Evolutionary conservation across 257 asterid genomes (phyloP), one percentile per base, ranked within the genome.

Genomic region (Capsicum rhomboideum): DNA sequence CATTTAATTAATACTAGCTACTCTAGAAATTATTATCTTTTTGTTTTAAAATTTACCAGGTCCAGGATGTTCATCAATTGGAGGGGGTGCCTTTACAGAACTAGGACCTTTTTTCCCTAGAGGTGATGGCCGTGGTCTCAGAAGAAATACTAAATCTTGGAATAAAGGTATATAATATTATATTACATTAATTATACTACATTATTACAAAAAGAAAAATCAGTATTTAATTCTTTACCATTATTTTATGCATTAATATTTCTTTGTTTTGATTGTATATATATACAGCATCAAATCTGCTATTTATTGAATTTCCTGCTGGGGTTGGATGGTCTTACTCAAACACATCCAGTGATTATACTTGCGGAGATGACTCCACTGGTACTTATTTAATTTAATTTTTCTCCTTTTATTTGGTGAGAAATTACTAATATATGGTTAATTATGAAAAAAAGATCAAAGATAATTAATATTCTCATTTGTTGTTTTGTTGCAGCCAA

Each of bases 241-340:
- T n/a, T n/a, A n/a, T n/a, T n/a, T n/a, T n/a, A n/a, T n/a, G 20
- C 11, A 68, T 37, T 10, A 46, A 21, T 42, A 40, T 68, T 6
- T 21, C 10, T 82, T 28, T 58, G 20, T 55, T 31, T 79, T 63
- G 21, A 31, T 46, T 44, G 9, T n/a, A 11, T 81, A 0, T 34
- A 34, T 16, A 49, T 81, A 44, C 82, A 86, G 91, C 69, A 72
- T 88, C 91, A 67, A 84, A 88, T 86, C 86, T 88, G 42, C 88
- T 88, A 52, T 88, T 88, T 80, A 50, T 88, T 21, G 91, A 88
- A 86, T 80, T 88, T 46, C 91, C 91, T 2, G 91, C 86, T 54
- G 91, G 91, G 18, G 90, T 88, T 82, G 90, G 90, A 21, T 88
- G 88, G 88, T 88, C 90, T 56, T 88, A 88, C 61, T 88, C 91